Conservation (phyloP, 768 basidiomycete species). For the Pholiota conissans region DNA sequence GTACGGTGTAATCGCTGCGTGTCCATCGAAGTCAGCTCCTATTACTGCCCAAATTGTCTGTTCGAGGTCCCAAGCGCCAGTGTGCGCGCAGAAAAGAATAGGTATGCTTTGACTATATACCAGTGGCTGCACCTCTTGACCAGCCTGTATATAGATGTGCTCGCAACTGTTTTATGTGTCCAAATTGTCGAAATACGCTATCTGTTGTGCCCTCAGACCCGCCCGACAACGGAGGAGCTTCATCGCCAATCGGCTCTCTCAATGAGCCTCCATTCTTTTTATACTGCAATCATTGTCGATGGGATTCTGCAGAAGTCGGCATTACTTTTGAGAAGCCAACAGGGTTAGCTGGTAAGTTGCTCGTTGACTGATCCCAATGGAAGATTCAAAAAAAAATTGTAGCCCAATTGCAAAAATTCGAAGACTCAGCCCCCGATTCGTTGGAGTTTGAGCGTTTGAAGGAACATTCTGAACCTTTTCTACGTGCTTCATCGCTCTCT, state of each 20-base stretch:
- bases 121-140: not conserved
- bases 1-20: slow-evolving; percentile 93
- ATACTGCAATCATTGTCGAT: slow-evolving; percentile 89
- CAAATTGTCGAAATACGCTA: slow-evolving; percentile 87
- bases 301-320: slow-evolving; percentile 91
- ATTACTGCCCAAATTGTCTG: slow-evolving; percentile 97
- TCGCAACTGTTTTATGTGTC: slow-evolving; percentile 96
- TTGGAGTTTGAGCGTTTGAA: slow-evolving; percentile 93
- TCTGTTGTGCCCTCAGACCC: slow-evolving; percentile 91
- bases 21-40: slow-evolving; percentile 90
- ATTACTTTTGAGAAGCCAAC: slow-evolving; percentile 97
- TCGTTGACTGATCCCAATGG: slow-evolving; percentile 1
- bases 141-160: slow-evolving; percentile 70
- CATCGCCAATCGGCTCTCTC: slow-evolving; percentile 54
- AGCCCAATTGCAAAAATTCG: slow-evolving; percentile 91
- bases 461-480: slow-evolving; percentile 95
- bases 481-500: slow-evolving; percentile 80
- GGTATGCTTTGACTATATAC: slow-evolving; percentile 45
- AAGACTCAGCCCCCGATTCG: slow-evolving; percentile 82
- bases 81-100: slow-evolving; percentile 96
- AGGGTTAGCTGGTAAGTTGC: slow-evolving; percentile 78
- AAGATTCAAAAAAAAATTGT: slow-evolving; percentile 26
- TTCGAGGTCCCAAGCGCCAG: slow-evolving; percentile 99
- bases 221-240: slow-evolving; percentile 55
- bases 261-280: slow-evolving; percentile 91